phyloP scores from a whole-genome alignment of 371 early-diverging fungal species.

The Sporodiniella umbellata region DNA sequence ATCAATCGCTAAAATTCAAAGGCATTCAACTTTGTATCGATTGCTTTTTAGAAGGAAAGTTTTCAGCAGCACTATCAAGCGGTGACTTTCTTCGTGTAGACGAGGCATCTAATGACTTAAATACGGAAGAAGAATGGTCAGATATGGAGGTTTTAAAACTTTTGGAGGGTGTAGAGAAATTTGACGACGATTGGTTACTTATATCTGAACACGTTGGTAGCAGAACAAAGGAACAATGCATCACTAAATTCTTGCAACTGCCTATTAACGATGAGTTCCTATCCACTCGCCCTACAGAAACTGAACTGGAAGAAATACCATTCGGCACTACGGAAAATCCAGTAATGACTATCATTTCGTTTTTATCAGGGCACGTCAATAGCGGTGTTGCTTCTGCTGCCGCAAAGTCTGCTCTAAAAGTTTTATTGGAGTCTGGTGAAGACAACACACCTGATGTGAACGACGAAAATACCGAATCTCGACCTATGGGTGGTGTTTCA shows the following conservation, averaged over 20 bases:
- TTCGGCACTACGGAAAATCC: conserved; percentile 39
- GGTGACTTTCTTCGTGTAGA: conserved; percentile 46
- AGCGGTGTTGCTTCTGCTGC: conserved; percentile 48
- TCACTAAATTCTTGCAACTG: conserved; percentile 91
- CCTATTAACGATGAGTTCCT: conserved; percentile 75
- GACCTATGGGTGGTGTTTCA: too few species aligned
- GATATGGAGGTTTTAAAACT: conserved; percentile 91
- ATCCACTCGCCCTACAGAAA: conserved; percentile 19
- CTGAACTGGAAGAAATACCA: conserved; percentile 34
- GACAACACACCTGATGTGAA: too few species aligned
- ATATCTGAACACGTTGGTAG: conserved; percentile 96
- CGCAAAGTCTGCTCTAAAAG: conserved; percentile 39
- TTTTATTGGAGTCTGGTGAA: conserved; percentile 22
- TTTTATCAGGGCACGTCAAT: conserved; percentile 41
- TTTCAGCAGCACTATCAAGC: conserved; percentile 30
- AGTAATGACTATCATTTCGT: conserved; percentile 44
- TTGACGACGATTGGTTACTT: conserved; percentile 95
- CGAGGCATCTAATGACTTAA: conserved; percentile 7
- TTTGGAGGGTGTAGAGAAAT: conserved; percentile 95
- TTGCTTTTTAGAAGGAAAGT: conserved; percentile 44
- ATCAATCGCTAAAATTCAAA: conserved; percentile 36
- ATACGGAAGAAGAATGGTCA: conserved; percentile 71
- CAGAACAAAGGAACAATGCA: conserved; percentile 91
- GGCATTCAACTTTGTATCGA: conserved; percentile 31
- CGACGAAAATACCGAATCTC: too few species aligned